Evolutionary conservation across 148 eudicot species (phyloP), one percentile per base, ranked within the genome.

Genomic region (Mesembryanthemum crystallinum): DNA sequence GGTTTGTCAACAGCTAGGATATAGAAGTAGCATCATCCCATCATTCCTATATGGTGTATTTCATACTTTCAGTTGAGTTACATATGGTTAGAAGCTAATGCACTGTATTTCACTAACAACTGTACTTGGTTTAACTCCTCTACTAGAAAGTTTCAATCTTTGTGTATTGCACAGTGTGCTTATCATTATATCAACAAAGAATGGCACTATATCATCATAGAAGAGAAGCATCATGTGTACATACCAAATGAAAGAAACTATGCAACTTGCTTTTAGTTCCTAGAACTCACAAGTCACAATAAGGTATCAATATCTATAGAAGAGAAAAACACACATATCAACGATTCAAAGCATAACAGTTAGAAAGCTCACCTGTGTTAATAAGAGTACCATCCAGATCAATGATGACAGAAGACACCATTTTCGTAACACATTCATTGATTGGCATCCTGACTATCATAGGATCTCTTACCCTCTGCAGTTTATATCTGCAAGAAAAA

Each of bases 321-420:
- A 28, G 24, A 18, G 3, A 17, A 49, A 69, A 49, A 28, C 12
- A 69, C 20, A 29, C 24, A 15, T 6, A 20, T 12, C 60, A 32
- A 15, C 2, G 30, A 47, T 25, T 12, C n/a, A 29, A 17, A 2
- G 11, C 45, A 51, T 30, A 29, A 29, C 37, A 51, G 45, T 7
- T 71, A 20, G 27, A 27, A 12, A 30, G 45, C 73, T 5, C 37
- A 71, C 73, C 73, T 52, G 73, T 71, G 62, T 71, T 71, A 55
- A 71, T 43, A 49, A 71, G 73, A 30, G 73, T 71, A 28, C 73
- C 73, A 54, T 71, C 73, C 73, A 71, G 30, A 58, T 71, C 73
- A 58, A 71, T 37, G 62, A 71, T 71, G 73, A 71, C 73, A 11
- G 73, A 71, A 54, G 73, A 54, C 45, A 71, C 62, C 33, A 71